These are phyloP conservation scores for Periconia sp. DNA, from an alignment of 2,329 filamentous ascomycete species.

Conservation along the genomic window DNA sequence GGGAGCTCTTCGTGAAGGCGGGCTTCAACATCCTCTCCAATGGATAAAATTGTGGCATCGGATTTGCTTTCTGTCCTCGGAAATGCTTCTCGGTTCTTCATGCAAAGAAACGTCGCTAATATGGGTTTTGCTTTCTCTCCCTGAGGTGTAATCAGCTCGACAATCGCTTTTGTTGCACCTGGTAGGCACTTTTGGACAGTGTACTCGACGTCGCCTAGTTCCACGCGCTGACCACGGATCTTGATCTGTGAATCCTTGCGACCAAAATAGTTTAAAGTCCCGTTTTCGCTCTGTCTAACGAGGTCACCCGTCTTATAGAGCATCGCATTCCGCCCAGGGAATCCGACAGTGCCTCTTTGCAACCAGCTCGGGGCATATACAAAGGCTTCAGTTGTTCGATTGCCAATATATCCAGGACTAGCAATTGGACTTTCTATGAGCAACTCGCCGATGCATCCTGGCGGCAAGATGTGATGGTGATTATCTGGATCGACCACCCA, in stretches of 20 bases:
- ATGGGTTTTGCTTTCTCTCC: too few species aligned
- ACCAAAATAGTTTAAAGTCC: too few species aligned
- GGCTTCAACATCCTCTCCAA: too few species aligned
- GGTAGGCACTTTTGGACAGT: too few species aligned
- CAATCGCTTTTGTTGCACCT: not conserved
- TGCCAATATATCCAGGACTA: slow-evolving; percentile 23
- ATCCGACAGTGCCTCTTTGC: not conserved
- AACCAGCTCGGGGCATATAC: slow-evolving; percentile 47
- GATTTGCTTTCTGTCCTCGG: too few species aligned
- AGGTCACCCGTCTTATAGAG: slow-evolving; percentile 7
- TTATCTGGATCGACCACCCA: slow-evolving; percentile 29
- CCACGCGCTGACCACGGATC: slow-evolving; percentile 17
- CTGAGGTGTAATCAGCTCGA: too few species aligned
- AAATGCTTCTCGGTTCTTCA: too few species aligned
- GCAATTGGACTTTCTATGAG: slow-evolving; percentile 24
- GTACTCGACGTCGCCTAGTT: slow-evolving; percentile 18
- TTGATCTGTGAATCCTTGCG: slow-evolving; percentile 19
- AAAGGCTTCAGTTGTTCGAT: slow-evolving; percentile 17
- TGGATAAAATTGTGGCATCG: too few species aligned
- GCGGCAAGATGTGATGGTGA: slow-evolving; percentile 16
- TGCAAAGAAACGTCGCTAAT: too few species aligned
- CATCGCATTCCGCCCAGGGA: too few species aligned
- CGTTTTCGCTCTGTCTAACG: too few species aligned
- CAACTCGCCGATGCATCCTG: slow-evolving; percentile 24
- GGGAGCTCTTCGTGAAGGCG: too few species aligned